Conservation (phyloP, 2,329 filamentous ascomycete species). For the Beauveria rudraprayagi region DNA sequence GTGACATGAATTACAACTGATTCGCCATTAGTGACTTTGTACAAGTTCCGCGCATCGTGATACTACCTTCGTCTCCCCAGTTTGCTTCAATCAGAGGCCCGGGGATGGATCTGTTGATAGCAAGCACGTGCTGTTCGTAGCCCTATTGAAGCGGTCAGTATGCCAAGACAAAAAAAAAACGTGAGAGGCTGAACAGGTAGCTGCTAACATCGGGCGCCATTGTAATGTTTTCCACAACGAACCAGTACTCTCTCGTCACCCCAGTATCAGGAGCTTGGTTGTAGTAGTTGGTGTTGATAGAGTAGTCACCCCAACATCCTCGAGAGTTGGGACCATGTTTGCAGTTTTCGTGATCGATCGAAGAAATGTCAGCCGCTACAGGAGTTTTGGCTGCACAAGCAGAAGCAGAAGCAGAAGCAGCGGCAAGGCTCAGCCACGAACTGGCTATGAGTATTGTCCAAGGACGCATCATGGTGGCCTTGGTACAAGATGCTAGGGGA, state of each 20-base stretch:
- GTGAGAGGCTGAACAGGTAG: not conserved
- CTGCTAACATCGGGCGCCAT: slow-evolving; percentile 30
- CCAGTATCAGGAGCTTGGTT: slow-evolving; percentile 36
- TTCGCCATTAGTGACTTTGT: not conserved
- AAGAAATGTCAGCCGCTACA: not conserved
- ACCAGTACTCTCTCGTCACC: slow-evolving; percentile 41
- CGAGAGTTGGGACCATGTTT: not conserved
- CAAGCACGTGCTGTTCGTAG: slow-evolving; percentile 29
- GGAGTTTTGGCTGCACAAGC: not conserved
- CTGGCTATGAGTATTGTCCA: not conserved
- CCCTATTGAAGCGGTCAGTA: slow-evolving; percentile 20
- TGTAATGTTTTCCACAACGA: slow-evolving; percentile 33
- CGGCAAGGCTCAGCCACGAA: not conserved
- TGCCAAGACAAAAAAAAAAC: not conserved
- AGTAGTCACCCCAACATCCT: slow-evolving; percentile 37
- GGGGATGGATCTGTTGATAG: slow-evolving; percentile 50
- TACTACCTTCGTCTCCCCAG: slow-evolving; percentile 33
- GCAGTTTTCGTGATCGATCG: not conserved
- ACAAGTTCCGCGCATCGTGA: too few species aligned
- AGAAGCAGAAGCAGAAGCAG: not conserved
- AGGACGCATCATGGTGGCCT: not conserved
- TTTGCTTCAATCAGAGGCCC: slow-evolving; percentile 50
- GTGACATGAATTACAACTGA: slow-evolving; percentile 34
- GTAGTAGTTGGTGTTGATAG: slow-evolving; percentile 39
- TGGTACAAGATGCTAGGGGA: not conserved